These are phyloP conservation scores for Hyaloscypha variabilis DNA, from an alignment of 495 filamentous ascomycete species.

Conservation along the genomic window DNA sequence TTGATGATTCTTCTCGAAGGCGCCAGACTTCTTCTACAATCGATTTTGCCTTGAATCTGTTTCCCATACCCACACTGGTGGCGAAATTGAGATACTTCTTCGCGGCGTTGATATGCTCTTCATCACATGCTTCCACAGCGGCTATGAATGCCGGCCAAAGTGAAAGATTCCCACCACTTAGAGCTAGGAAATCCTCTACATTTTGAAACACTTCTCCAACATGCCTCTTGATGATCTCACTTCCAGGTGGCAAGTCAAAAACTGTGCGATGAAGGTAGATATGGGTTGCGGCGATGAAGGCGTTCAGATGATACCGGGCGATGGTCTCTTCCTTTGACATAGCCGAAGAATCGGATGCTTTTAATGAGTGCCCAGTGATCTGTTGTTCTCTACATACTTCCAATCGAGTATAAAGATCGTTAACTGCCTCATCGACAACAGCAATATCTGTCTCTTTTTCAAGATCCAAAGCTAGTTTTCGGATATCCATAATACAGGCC, in stretches of 20 bases:
- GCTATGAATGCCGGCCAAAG: conserved; percentile 32
- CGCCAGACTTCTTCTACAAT: conserved; percentile 28
- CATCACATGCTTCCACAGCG: conserved; percentile 25
- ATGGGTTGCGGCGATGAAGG: conserved; percentile 27
- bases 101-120: conserved; percentile 18
- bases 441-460: background rate
- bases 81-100: conserved; percentile 16
- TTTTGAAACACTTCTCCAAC: conserved; percentile 25
- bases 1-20: conserved; percentile 12
- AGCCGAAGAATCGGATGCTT: background rate
- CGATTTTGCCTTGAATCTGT: conserved; percentile 8
- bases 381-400: background rate
- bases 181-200: conserved; percentile 17
- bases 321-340: conserved; percentile 2
- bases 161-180: conserved; percentile 22
- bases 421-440: background rate
- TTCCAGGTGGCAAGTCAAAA: conserved; percentile 20
- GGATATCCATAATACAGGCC: background rate
- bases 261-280: conserved; percentile 28
- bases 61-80: conserved; percentile 24
- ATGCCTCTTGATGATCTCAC: conserved; percentile 21
- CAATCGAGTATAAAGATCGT: background rate
- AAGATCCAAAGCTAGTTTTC: background rate
- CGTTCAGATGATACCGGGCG: conserved; percentile 22
- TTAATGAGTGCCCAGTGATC: background rate